These are phyloP conservation scores for Tolypocladium tundrense DNA, from an alignment of 2,329 filamentous ascomycete genomes.

Conservation along the genomic window DNA sequence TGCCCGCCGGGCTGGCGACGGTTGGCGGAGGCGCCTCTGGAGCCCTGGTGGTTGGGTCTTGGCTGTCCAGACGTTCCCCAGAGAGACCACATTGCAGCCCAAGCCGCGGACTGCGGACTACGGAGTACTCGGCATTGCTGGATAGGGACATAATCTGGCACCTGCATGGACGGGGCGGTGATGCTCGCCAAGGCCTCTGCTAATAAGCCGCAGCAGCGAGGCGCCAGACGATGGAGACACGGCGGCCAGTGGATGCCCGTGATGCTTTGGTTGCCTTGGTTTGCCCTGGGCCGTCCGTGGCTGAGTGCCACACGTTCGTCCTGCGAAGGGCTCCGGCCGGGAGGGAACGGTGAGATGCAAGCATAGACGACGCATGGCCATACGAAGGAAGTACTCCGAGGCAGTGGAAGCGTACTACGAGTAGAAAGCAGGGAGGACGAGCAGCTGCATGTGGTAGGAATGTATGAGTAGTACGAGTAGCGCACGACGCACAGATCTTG, in stretches of 20 bases:
- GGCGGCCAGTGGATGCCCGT: background rate
- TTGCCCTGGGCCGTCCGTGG: background rate
- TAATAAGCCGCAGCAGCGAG: background rate
- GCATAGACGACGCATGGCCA: background rate
- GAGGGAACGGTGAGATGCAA: background rate
- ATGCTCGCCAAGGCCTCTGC: background rate
- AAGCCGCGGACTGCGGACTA: background rate
- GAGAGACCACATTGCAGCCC: too few species aligned
- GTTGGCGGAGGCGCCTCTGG: background rate
- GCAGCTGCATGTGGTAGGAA: background rate
- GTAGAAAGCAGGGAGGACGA: background rate
- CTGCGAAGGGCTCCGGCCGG: background rate
- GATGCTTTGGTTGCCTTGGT: background rate
- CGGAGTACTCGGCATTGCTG: background rate
- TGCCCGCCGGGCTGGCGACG: background rate
- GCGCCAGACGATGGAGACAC: background rate
- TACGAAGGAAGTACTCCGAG: background rate
- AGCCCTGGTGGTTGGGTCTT: background rate
- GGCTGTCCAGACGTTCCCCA: too few species aligned
- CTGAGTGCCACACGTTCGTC: background rate
- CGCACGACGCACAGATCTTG: background rate
- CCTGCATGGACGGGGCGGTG: background rate
- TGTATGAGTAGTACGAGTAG: background rate
- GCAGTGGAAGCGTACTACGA: background rate
- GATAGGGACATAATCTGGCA: background rate